Evolutionary conservation across 2,329 filamentous ascomycete genomes (phyloP), one percentile per base, ranked within the genome.

Genomic region (Epichloe uncinata): DNA sequence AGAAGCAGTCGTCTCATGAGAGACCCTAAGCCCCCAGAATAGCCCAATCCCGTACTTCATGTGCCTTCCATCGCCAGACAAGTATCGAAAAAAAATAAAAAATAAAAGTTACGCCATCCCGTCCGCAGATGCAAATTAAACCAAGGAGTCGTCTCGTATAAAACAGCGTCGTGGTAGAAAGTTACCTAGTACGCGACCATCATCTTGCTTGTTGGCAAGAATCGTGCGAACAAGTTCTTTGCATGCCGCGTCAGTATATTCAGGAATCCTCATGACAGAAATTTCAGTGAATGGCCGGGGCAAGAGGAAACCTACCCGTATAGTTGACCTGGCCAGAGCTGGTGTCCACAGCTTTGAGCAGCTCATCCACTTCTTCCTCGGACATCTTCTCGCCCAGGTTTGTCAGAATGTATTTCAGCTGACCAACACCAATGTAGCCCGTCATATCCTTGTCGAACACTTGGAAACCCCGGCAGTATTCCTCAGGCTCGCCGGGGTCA

Each of bases 401-500:
- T 51, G 93, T 98, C 63, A 98, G 73, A 66, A 98, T 91, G 73
- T 98, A 98, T 72, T 95, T 87, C 69, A 98, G 79, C 73, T 98
- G 93, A 52, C 93, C 93, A 56, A 97, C 91, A 50, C 91, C 93
- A 66, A 98, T 97, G 70, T 90, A 96, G 48, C 93, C 93, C 53
- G 89, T 95, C 81, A 95, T 85, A 68, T 98, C 93, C 73, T 98
- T 98, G 73, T 98, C 93, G 62, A 98, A 98, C 48, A 98, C 93
- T 70, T 98, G 93, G 76, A 98, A 98, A 50, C 93, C 93, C 55
- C 91, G 87, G 71, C 91, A 95, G 73, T 98, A 98, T 69, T 97
- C 91, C 65, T 97, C 91, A 40, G 93, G 91, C 72, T 96, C 90
- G 66, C 93, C 93, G 2, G 93, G 90, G 63, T 97, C 93, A 67